A percentile compares a stretch with the other conserved stretches of the same genome.
Conservation (phyloP, 23 red algal genomes). For the Gracilaria gracilis region DNA sequence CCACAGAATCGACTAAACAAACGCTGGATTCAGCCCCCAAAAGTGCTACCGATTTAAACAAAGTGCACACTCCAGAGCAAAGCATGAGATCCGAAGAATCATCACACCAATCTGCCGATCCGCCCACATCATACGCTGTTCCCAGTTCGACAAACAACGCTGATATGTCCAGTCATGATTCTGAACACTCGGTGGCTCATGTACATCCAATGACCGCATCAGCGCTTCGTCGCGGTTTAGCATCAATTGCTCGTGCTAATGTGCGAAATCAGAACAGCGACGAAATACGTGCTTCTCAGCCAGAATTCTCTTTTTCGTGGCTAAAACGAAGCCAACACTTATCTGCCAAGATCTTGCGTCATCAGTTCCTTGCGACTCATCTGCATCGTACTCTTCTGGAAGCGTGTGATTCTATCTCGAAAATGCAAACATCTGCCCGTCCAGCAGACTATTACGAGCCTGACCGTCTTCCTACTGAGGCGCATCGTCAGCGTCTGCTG, state of each 20-base stretch:
- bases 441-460: slow-evolving; percentile 10
- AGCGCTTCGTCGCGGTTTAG: slow-evolving; percentile 28
- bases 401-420: slow-evolving; percentile 34
- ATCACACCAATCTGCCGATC: neutral
- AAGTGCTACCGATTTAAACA: neutral
- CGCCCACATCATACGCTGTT: too few relatives aligned
- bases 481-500: slow-evolving; percentile 58
- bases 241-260: slow-evolving; percentile 18
- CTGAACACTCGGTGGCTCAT: neutral
- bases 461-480: slow-evolving; percentile 36
- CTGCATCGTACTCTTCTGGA: slow-evolving; percentile 53
- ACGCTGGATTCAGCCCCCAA: slow-evolving; percentile 1
- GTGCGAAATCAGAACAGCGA: slow-evolving; percentile 1
- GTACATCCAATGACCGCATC: slow-evolving; percentile 2
- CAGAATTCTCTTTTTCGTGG: slow-evolving; percentile 56
- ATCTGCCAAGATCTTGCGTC: slow-evolving; percentile 50
- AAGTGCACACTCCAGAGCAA: neutral
- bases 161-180: slow-evolving; percentile 18
- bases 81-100: neutral
- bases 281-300: neutral
- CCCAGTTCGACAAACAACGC: neutral
- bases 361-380: slow-evolving; percentile 46
- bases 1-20: neutral
- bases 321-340: slow-evolving; percentile 41
- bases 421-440: neutral